Evolutionary conservation across 1,139 yeast species (phyloP).

Genomic region (Martiniozyma asiatica): DNA sequence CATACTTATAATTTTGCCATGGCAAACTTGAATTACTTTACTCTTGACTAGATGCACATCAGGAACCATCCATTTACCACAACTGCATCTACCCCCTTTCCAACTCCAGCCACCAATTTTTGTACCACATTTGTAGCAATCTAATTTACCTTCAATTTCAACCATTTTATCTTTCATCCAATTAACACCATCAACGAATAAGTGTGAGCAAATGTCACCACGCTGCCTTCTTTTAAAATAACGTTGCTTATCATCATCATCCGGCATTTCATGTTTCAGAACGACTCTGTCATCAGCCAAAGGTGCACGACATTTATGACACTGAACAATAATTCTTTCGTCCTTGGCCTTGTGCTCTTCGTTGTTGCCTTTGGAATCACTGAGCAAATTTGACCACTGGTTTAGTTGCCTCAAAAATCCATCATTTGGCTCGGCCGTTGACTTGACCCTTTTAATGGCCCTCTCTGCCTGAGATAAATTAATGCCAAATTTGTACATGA

Average conservation of each 20-base stretch:
- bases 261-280: constrained; percentile 51
- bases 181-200: constrained; percentile 70
- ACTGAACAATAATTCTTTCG: too few species aligned
- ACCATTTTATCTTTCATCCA: constrained; percentile 87
- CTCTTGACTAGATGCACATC: constrained; percentile 74
- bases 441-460: too few species aligned
- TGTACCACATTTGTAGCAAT: constrained; percentile 75
- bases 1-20: constrained; percentile 8
- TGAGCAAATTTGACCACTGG: too few species aligned
- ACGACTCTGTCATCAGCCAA: constrained; percentile 38
- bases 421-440: constrained; percentile 63
- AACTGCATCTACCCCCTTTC: constrained; percentile 90
- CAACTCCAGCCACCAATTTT: constrained; percentile 86
- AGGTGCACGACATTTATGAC: constrained; percentile 56
- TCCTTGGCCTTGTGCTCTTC: too few species aligned
- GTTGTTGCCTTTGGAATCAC: too few species aligned
- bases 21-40: constrained; percentile 43
- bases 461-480: too few species aligned
- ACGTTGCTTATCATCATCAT: constrained; percentile 40
- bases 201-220: too few species aligned
- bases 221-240: too few species aligned
- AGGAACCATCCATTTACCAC: constrained; percentile 95
- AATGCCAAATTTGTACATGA: too few species aligned
- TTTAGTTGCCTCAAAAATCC: too few species aligned
- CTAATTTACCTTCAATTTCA: constrained; percentile 73